phyloP scores from a whole-genome alignment of 2,329 filamentous ascomycete genomes.

The Tolypocladium amazonense region DNA sequence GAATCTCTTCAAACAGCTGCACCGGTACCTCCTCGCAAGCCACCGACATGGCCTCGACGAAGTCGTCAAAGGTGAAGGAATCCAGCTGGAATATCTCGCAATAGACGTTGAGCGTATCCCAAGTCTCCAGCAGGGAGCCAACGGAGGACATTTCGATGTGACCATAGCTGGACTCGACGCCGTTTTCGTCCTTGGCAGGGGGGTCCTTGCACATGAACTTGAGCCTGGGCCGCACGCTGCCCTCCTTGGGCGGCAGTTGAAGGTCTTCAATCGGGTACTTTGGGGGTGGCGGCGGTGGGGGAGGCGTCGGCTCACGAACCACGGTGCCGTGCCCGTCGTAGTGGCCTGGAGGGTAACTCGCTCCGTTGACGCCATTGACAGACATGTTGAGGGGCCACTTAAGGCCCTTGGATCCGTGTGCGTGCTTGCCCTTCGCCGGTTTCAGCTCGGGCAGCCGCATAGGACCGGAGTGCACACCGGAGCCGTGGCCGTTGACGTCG shows the following conservation, averaged over 20 bases:
- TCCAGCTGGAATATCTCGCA: slow-evolving; percentile 89
- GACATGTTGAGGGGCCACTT: slow-evolving; percentile 23
- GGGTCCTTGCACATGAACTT: slow-evolving; percentile 66
- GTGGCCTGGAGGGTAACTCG: slow-evolving; percentile 30
- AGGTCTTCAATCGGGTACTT: slow-evolving; percentile 97
- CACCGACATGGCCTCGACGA: slow-evolving; percentile 75
- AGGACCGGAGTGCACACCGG: slow-evolving; percentile 29
- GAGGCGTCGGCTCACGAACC: slow-evolving; percentile 26
- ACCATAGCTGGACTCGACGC: slow-evolving; percentile 5
- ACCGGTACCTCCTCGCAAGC: slow-evolving; percentile 65
- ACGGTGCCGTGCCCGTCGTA: slow-evolving; percentile 23
- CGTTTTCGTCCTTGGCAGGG: slow-evolving; percentile 30
- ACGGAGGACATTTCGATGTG: slow-evolving; percentile 75
- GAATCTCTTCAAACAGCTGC: slow-evolving; percentile 79
- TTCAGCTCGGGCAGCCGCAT: slow-evolving; percentile 62
- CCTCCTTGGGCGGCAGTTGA: slow-evolving; percentile 61
- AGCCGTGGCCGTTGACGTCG: slow-evolving; percentile 30
- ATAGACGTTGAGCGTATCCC: slow-evolving; percentile 98
- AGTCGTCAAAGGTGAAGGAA: slow-evolving; percentile 97
- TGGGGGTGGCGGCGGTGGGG: slow-evolving; percentile 60
- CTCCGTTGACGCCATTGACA: slow-evolving; percentile 32
- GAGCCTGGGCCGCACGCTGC: slow-evolving; percentile 58
- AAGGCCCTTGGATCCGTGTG: slow-evolving; percentile 30
- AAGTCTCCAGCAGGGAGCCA: slow-evolving; percentile 78
- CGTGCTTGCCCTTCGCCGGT: slow-evolving; percentile 53